Percentiles rank a stretch among this genome's conserved stretches.
Conservation (phyloP, 2,329 filamentous ascomycete genomes). For the Sarocladiaceae sp. region DNA sequence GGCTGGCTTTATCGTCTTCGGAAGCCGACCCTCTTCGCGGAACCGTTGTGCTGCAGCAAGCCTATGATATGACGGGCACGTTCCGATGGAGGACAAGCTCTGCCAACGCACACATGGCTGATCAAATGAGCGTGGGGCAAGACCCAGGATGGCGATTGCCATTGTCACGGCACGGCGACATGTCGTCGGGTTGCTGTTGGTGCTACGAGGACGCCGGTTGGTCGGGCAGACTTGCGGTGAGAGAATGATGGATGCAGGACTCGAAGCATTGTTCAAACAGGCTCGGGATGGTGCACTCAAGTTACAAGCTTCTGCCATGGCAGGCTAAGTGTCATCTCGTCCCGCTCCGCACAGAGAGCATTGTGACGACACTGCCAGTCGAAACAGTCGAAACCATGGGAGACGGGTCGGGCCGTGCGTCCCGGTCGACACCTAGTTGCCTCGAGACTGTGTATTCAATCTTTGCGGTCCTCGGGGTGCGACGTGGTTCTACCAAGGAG, state of each 20-base stretch:
- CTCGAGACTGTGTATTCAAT: not conserved
- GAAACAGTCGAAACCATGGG: not conserved
- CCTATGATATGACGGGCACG: not conserved
- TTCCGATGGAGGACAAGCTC: constrained; percentile 3
- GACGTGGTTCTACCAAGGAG: too few relatives aligned
- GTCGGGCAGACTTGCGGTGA: constrained; percentile 5
- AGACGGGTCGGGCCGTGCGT: constrained; percentile 7
- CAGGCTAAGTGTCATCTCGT: too few relatives aligned
- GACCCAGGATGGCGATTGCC: not conserved
- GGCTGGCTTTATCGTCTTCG: not conserved
- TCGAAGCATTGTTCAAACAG: not conserved
- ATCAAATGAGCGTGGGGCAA: not conserved
- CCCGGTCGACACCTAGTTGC: not conserved
- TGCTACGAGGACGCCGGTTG: constrained; percentile 8
- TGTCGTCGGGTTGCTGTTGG: not conserved
- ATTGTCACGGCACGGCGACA: not conserved
- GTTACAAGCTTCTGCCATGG: not conserved
- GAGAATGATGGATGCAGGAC: not conserved
- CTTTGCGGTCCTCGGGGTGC: too few relatives aligned
- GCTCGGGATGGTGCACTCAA: not conserved
- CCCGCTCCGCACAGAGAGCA: too few relatives aligned
- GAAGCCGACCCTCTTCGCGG: not conserved
- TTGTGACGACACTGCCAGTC: not conserved
- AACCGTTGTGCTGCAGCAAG: not conserved
- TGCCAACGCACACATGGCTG: constrained; percentile 9